Conservation (phyloP, 2,329 filamentous ascomycete genomes). For the Aspergillus sp. region DNA sequence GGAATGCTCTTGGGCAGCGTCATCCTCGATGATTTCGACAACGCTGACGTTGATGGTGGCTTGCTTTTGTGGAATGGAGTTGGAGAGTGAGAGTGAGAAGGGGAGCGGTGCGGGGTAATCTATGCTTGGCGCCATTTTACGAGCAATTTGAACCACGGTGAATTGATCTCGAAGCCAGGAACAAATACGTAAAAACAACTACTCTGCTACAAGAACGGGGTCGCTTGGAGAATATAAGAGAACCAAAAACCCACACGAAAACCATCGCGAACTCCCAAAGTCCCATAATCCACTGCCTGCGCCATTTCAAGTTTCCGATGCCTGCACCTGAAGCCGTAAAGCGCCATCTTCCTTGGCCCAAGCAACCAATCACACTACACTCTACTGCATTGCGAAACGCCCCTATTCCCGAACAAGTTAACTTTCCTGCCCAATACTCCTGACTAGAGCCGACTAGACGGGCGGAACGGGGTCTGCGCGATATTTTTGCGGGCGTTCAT, state of each 20-base stretch:
- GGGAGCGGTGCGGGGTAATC: not conserved
- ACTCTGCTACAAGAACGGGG: not conserved
- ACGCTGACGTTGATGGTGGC: not conserved
- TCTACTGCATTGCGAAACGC: not conserved
- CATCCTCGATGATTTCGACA: not conserved
- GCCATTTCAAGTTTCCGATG: not conserved
- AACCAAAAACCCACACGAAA: not conserved
- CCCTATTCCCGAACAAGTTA: not conserved
- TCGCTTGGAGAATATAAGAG: not conserved
- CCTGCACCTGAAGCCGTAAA: not conserved
- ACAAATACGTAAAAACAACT: not conserved
- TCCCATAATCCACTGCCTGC: not conserved
- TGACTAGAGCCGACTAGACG: not conserved
- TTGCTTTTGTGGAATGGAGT: not conserved
- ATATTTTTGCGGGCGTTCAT: not conserved
- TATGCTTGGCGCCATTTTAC: constrained; percentile 3
- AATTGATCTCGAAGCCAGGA: not conserved
- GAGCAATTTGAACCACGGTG: no score
- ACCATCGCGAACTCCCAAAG: not conserved
- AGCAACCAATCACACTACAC: not conserved
- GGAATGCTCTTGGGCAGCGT: not conserved
- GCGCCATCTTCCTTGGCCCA: not conserved
- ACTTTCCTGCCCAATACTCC: not conserved
- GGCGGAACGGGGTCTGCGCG: not conserved
- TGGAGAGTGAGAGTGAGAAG: not conserved